phyloP scores from a whole-genome alignment of 352 stramenopile genomes.

The Pythium dissimile region DNA sequence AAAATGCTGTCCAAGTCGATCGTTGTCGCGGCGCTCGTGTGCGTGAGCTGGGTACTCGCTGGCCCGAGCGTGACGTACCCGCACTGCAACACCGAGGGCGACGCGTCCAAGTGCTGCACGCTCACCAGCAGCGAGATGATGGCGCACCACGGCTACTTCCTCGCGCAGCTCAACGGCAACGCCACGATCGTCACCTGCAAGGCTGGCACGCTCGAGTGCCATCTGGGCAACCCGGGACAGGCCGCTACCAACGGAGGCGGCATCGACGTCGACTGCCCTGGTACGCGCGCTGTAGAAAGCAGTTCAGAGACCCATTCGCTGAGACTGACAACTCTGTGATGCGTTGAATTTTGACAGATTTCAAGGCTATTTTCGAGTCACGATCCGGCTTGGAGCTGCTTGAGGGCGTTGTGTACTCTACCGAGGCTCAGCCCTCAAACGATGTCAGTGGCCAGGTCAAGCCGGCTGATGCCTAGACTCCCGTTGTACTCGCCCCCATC shows the following conservation, averaged over 20 bases:
- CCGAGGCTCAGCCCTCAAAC: not conserved
- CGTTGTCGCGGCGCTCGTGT: constrained; percentile 23
- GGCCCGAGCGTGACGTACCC: constrained; percentile 42
- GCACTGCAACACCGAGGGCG: constrained; percentile 34
- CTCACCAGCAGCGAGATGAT: constrained; percentile 48
- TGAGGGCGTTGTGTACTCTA: constrained; percentile 15
- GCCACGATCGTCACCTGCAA: constrained; percentile 67
- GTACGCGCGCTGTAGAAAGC: too few relatives aligned
- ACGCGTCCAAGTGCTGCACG: constrained; percentile 42
- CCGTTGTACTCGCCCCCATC: not conserved
- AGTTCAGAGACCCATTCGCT: too few relatives aligned
- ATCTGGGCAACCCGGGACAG: constrained; percentile 53
- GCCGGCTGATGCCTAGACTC: not conserved
- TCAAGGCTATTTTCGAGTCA: constrained; percentile 57
- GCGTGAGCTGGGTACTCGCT: constrained; percentile 23
- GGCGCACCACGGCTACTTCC: constrained; percentile 56
- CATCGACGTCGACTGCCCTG: constrained; percentile 42
- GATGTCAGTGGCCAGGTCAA: constrained; percentile 9
- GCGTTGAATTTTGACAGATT: constrained; percentile 29
- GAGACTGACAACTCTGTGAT: not conserved
- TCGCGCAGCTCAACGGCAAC: constrained; percentile 37
- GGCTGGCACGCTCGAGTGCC: constrained; percentile 47
- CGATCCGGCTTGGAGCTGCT: constrained; percentile 26
- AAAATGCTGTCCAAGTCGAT: constrained; percentile 24
- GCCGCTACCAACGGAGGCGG: constrained; percentile 33